Evolutionary conservation across 2,329 filamentous ascomycete genomes (phyloP).

Genomic region (Fusarium sororula): DNA sequence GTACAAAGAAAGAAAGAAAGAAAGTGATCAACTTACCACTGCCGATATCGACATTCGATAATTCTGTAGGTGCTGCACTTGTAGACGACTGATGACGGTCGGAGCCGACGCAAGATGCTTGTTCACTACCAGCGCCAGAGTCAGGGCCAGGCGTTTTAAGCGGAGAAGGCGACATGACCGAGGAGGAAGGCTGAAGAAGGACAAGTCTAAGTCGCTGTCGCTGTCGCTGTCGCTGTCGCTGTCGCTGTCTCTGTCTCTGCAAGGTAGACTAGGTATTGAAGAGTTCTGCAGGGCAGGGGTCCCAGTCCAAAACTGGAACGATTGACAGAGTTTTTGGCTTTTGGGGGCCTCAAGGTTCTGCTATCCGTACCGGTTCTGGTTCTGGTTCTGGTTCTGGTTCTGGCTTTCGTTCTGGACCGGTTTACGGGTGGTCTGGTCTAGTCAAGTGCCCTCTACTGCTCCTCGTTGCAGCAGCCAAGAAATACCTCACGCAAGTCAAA

Average conservation of each 20-base stretch:
- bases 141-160: background rate
- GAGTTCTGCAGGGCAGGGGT: constrained; percentile 21
- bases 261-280: background rate
- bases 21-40: constrained; percentile 4
- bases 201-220: background rate
- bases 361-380: background rate
- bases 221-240: background rate
- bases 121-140: background rate
- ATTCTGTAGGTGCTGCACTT: background rate
- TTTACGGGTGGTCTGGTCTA: background rate
- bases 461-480: background rate
- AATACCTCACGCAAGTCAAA: background rate
- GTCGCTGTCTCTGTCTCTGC: background rate
- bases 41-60: background rate
- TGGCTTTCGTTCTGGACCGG: constrained; percentile 1
- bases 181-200: background rate
- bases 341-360: constrained; percentile 19
- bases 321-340: constrained; percentile 17
- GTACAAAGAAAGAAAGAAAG: background rate
- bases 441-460: background rate
- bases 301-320: constrained; percentile 13
- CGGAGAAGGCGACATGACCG: constrained; percentile 22
- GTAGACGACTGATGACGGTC: constrained; percentile 21
- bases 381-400: background rate
- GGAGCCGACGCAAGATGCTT: constrained; percentile 28